These are phyloP conservation scores for Colletotrichum spaethianum DNA, from an alignment of 2,329 filamentous ascomycete genomes.

Conservation along the genomic window DNA sequence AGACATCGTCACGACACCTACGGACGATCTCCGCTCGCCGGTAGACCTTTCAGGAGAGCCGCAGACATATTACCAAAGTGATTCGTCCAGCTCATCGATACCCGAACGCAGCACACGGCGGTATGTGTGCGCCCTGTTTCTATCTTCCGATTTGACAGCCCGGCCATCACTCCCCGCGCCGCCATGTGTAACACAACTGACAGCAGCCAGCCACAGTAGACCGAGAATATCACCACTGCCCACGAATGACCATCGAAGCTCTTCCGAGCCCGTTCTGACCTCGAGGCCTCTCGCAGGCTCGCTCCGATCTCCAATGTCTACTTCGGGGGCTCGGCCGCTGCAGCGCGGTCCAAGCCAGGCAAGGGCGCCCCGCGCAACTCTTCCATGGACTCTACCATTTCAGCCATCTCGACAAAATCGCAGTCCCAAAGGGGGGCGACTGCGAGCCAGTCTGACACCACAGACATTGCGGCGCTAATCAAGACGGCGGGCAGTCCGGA, in stretches of 20 bases:
- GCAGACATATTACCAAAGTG: conserved; percentile 55
- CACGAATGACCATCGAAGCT: conserved; percentile 66
- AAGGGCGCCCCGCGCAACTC: conserved; percentile 76
- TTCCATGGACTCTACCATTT: conserved; percentile 95
- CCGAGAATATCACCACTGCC: conserved; percentile 46
- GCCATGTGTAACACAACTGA: conserved; percentile 31
- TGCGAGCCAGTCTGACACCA: conserved; percentile 71
- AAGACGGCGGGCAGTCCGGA: conserved; percentile 90
- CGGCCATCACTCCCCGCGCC: neutral
- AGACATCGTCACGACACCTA: conserved; percentile 50
- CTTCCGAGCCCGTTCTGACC: conserved; percentile 58
- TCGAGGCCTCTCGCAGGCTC: conserved; percentile 60
- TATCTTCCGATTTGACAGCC: neutral
- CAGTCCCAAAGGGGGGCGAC: conserved; percentile 71
- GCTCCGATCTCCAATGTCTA: conserved; percentile 53
- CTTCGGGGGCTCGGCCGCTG: conserved; percentile 63
- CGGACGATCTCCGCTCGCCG: conserved; percentile 45
- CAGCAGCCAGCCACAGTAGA: conserved; percentile 44
- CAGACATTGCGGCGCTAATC: conserved; percentile 85
- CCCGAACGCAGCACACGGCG: conserved; percentile 49
- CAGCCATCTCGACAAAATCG: conserved; percentile 76
- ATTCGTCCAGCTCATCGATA: conserved; percentile 52
- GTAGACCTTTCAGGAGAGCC: conserved; percentile 40
- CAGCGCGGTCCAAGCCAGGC: conserved; percentile 56
- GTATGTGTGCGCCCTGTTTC: conserved; percentile 47